Percentiles rank a stretch among this genome's conserved stretches.
Conservation (phyloP, 1,284 basidiomycete species). For the Wallemia ichthyophaga region DNA sequence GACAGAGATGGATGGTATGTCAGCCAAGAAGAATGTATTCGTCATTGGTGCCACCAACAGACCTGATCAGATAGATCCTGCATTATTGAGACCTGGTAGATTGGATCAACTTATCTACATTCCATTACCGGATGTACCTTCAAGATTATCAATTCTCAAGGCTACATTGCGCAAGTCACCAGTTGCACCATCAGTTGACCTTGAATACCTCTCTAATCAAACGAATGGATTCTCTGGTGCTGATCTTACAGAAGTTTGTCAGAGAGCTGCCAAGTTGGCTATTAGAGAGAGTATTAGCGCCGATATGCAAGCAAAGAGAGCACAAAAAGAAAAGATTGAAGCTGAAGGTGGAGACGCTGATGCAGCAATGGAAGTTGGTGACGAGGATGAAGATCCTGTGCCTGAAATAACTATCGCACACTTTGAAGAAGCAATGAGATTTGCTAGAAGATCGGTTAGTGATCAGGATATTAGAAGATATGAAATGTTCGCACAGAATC, state of each 20-base stretch:
- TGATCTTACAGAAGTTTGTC: constrained; percentile 94
- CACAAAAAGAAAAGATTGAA: constrained; percentile 53
- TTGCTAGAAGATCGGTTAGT: constrained; percentile 63
- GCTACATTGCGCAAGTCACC: constrained; percentile 83
- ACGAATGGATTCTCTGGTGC: constrained; percentile 98
- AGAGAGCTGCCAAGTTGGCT: constrained; percentile 84
- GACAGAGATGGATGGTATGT: constrained; percentile 99
- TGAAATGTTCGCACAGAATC: constrained; percentile 68
- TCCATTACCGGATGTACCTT: constrained; percentile 70
- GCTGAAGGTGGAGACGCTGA: constrained; percentile 24
- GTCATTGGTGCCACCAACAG: constrained; percentile 96
- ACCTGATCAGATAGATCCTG: constrained; percentile 95
- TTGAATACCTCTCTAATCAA: constrained; percentile 61
- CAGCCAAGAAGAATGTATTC: constrained; percentile 96
- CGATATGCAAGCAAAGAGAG: constrained; percentile 52
- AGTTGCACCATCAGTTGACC: constrained; percentile 53
- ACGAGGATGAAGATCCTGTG: constrained; percentile 60
- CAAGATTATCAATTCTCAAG: constrained; percentile 66
- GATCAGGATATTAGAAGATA: constrained; percentile 84
- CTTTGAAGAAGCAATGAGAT: constrained; percentile 96
- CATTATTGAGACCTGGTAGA: constrained; percentile 89
- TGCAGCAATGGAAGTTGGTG: constrained; percentile 39
- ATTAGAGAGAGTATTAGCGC: constrained; percentile 84
- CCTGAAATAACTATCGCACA: constrained; percentile 77
- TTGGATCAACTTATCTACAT: constrained; percentile 87